Evolutionary conservation across 139 green algal species (phyloP).

Genomic region (Tetraselmis chui): DNA sequence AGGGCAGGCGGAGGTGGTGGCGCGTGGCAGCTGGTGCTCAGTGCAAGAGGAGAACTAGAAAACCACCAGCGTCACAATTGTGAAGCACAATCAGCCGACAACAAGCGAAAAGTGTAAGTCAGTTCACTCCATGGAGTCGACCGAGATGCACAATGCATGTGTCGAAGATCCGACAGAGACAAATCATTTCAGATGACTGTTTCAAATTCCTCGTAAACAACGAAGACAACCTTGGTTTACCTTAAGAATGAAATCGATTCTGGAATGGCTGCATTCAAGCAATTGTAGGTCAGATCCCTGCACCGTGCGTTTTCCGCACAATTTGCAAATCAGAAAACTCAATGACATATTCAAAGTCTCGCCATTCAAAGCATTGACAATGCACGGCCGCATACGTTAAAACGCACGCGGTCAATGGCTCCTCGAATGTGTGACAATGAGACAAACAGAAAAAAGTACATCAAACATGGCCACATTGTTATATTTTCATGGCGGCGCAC

Average conservation of each 20-base stretch:
- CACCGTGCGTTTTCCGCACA: background rate
- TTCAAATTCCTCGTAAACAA: background rate
- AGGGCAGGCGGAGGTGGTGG: background rate
- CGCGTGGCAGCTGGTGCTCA: background rate
- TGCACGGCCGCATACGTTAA: background rate
- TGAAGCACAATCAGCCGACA: too few species aligned
- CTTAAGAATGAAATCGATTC: background rate
- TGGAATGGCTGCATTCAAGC: background rate
- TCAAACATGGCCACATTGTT: background rate
- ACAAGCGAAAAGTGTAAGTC: too few species aligned
- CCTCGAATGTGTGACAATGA: background rate
- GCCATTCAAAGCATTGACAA: background rate
- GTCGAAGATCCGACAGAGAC: too few species aligned
- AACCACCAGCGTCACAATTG: background rate
- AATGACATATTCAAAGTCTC: background rate
- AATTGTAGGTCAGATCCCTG: background rate
- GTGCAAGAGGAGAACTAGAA: background rate
- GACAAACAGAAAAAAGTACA: background rate
- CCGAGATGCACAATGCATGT: too few species aligned
- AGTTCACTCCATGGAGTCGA: too few species aligned
- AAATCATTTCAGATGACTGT: background rate
- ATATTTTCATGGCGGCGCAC: background rate
- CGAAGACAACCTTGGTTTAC: background rate
- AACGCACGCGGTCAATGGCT: background rate
- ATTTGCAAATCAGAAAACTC: background rate